Conservation (phyloP, 2,329 filamentous ascomycete genomes). For the Aphanocladium album region DNA sequence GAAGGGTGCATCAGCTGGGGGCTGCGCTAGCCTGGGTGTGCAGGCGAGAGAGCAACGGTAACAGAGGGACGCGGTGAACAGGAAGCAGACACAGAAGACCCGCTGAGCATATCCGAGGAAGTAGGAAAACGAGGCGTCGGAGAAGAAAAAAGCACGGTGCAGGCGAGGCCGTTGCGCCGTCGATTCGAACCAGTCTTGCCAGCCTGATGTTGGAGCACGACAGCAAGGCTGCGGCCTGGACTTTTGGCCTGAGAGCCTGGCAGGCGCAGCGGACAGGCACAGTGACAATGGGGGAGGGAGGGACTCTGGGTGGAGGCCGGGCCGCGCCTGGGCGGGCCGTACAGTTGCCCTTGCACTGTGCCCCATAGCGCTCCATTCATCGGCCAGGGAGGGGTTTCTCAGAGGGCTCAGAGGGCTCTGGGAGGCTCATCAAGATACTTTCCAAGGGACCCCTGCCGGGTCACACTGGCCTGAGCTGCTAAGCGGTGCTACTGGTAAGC, state of each 20-base stretch:
- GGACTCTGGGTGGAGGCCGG: not conserved
- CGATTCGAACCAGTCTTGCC: not conserved
- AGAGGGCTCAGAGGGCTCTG: too few relatives aligned
- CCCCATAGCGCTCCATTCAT: not conserved
- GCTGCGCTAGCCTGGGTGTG: not conserved
- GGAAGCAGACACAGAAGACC: not conserved
- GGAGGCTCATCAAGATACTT: too few relatives aligned
- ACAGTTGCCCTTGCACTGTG: conserved; percentile 8
- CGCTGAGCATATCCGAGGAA: not conserved
- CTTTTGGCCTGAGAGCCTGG: too few relatives aligned
- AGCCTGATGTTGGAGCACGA: not conserved
- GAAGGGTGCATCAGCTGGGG: not conserved
- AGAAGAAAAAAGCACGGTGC: not conserved
- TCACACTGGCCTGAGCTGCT: not conserved
- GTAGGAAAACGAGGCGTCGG: not conserved
- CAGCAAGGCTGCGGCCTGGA: not conserved
- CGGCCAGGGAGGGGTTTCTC: not conserved
- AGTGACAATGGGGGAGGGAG: not conserved
- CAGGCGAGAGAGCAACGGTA: not conserved
- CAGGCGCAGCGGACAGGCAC: not conserved
- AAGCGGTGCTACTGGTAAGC: too few relatives aligned
- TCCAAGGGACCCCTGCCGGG: not conserved
- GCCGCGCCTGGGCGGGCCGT: conserved; percentile 1
- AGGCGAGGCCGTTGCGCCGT: not conserved
- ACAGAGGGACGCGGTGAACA: too few relatives aligned